Conservation (phyloP, 2,329 filamentous ascomycete genomes). For the Alternaria longipes region DNA sequence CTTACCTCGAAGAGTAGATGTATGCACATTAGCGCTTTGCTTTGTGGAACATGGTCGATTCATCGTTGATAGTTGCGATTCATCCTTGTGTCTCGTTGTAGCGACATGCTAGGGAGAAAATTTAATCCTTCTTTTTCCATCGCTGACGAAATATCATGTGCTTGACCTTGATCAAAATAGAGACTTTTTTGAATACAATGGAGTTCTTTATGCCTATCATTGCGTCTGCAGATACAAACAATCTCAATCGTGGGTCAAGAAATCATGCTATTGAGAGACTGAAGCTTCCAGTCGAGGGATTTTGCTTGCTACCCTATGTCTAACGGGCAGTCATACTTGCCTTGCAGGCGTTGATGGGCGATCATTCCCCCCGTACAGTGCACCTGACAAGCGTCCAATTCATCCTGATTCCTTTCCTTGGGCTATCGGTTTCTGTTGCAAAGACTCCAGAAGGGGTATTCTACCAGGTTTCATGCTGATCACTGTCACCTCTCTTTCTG, state of each 20-base stretch:
- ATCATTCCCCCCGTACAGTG: background rate
- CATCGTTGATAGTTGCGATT: background rate
- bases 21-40: background rate
- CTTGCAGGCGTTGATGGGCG: background rate
- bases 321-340: background rate
- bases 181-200: background rate
- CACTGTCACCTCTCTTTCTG: background rate
- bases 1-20: conserved; percentile 68
- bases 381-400: background rate
- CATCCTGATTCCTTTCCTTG: background rate
- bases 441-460: background rate
- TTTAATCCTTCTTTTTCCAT: background rate
- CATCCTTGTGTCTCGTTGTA: background rate
- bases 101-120: background rate
- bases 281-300: background rate
- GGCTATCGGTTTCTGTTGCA: background rate
- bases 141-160: background rate
- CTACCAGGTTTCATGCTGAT: background rate
- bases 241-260: background rate
- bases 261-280: background rate
- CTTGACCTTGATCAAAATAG: background rate
- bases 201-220: background rate
- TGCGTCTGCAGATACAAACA: background rate
- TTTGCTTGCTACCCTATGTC: background rate
- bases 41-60: conserved; percentile 5